phyloP scores from a whole-genome alignment of 441 rosid species.

The Bruguiera hainesii region DNA sequence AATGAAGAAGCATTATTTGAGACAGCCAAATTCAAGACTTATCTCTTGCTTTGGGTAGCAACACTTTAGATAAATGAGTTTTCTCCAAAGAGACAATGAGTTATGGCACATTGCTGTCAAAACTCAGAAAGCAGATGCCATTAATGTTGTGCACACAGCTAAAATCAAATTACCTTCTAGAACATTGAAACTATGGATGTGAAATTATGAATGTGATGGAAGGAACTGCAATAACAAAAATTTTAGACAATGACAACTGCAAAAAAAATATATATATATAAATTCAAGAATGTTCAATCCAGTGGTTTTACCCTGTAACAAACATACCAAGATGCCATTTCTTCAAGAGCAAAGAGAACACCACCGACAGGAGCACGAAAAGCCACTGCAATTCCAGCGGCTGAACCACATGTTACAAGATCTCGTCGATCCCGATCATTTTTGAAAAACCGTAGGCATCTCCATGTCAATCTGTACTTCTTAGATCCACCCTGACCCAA shows the following conservation, averaged over 20 bases:
- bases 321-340: conserved; percentile 85
- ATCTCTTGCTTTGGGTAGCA: not conserved
- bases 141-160: not conserved
- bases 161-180: not conserved
- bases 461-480: conserved; percentile 64
- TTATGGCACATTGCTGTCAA: not conserved
- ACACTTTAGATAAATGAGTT: not conserved
- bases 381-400: conserved; percentile 89
- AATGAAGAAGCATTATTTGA: too few species aligned
- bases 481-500: conserved; percentile 84
- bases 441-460: conserved; percentile 65
- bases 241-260: not conserved
- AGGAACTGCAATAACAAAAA: conserved; percentile 1
- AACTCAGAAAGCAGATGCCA: not conserved
- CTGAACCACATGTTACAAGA: conserved; percentile 84
- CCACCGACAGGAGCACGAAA: conserved; percentile 94
- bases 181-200: not conserved
- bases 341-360: conserved; percentile 78
- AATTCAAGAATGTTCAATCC: too few species aligned
- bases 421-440: conserved; percentile 85
- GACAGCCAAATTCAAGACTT: conserved; percentile 1
- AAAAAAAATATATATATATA: too few species aligned
- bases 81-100: not conserved
- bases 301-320: not conserved
- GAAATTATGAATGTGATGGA: not conserved